Conservation (phyloP, 1,284 basidiomycete genomes). For the Cryptococcus wingfieldii region DNA sequence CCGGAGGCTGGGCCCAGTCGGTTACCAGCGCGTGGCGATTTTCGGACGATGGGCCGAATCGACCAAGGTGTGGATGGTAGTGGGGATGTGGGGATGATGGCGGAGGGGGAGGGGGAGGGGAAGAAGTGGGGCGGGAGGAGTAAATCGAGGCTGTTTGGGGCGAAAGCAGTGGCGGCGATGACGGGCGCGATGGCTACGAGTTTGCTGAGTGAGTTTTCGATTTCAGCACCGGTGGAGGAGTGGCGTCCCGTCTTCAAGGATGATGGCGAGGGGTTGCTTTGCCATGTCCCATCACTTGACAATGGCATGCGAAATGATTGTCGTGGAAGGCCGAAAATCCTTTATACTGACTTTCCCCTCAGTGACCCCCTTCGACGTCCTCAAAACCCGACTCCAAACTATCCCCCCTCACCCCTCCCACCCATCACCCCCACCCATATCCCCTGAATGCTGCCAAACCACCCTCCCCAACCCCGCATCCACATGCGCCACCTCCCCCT, state of each 20-base stretch:
- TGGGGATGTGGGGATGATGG: background rate
- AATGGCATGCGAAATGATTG: too few species aligned
- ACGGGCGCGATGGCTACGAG: slow-evolving; percentile 47
- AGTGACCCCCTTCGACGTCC: slow-evolving; percentile 52
- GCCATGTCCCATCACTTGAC: too few species aligned
- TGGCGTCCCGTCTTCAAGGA: background rate
- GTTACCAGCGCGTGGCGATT: background rate
- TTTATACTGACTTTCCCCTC: background rate
- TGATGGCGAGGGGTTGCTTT: background rate
- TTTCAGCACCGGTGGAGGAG: background rate
- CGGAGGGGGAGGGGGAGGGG: background rate
- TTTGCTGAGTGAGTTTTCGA: slow-evolving; percentile 41
- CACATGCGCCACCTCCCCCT: background rate
- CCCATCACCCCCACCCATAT: background rate
- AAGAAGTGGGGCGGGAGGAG: background rate
- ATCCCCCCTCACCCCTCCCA: slow-evolving; percentile 32
- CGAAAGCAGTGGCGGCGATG: slow-evolving; percentile 48
- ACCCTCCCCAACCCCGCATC: background rate
- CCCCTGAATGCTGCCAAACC: background rate
- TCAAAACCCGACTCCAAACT: slow-evolving; percentile 50
- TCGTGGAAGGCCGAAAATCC: too few species aligned
- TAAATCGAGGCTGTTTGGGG: slow-evolving; percentile 32
- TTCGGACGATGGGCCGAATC: too few species aligned
- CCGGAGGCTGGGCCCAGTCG: background rate
- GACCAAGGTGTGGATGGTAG: background rate